Evolutionary conservation across 306 rosid species (phyloP).

Genomic region (Prunus kanzakura): DNA sequence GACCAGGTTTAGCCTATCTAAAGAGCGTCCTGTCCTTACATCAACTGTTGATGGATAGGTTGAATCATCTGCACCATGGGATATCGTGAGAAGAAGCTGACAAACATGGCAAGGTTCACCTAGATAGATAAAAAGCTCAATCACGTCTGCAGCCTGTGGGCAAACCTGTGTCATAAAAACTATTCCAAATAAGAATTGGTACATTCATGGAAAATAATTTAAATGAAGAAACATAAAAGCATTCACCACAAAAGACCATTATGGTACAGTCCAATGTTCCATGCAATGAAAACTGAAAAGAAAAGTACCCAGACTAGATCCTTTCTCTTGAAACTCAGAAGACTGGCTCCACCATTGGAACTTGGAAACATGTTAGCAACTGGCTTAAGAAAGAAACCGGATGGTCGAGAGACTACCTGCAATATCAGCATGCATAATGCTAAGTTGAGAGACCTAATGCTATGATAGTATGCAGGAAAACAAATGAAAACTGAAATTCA

Average conservation of each 20-base stretch:
- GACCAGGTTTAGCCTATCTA: slow-evolving; percentile 80
- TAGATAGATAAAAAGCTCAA: slow-evolving; percentile 89
- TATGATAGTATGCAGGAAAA: background rate
- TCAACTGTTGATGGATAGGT: slow-evolving; percentile 96
- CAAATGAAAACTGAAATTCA: background rate
- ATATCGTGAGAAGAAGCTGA: slow-evolving; percentile 98
- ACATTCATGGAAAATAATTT: slow-evolving; percentile 4
- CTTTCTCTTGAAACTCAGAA: slow-evolving; percentile 89
- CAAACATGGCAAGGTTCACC: slow-evolving; percentile 98
- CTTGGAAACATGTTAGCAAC: slow-evolving; percentile 69
- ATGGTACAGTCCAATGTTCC: slow-evolving; percentile 13
- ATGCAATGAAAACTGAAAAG: slow-evolving; percentile 13
- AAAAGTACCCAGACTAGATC: slow-evolving; percentile 71
- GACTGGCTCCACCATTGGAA: slow-evolving; percentile 73
- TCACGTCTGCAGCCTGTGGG: slow-evolving; percentile 83
- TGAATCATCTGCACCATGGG: slow-evolving; percentile 96
- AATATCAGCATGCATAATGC: slow-evolving; percentile 23
- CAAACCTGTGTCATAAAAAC: slow-evolving; percentile 66
- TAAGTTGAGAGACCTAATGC: slow-evolving; percentile 8
- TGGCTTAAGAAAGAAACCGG: slow-evolving; percentile 86
- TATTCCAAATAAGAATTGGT: slow-evolving; percentile 11
- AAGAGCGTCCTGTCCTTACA: slow-evolving; percentile 78
- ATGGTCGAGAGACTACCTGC: slow-evolving; percentile 85
- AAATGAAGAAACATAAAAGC: slow-evolving; percentile 8
- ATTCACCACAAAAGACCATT: slow-evolving; percentile 19